Conservation (phyloP, 495 filamentous ascomycete species). For the Staphylotrichum longicolle region DNA sequence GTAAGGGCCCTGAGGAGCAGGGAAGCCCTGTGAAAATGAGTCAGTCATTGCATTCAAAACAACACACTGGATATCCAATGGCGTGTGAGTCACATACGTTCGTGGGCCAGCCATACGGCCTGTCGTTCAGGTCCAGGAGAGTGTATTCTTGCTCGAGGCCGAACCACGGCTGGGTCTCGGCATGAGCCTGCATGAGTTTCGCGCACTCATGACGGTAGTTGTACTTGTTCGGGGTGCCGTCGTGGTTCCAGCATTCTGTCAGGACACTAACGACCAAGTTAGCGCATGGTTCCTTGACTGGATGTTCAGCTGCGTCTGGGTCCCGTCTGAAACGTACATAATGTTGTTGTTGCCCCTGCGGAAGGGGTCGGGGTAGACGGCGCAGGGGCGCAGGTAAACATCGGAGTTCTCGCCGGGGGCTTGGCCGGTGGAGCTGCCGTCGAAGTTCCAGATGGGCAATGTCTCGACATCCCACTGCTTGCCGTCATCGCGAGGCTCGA, state of each 20-base stretch:
- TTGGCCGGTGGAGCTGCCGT: conserved; percentile 92
- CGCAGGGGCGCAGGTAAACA: conserved; percentile 86
- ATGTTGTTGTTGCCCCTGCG: conserved; percentile 83
- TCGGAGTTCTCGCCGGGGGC: conserved; percentile 96
- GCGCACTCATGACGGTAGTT: conserved; percentile 72
- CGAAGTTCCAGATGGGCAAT: conserved; percentile 98
- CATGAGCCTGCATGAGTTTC: conserved; percentile 85
- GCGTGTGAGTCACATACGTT: conserved; percentile 12
- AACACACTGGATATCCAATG: conserved; percentile 26
- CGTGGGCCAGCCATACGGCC: conserved; percentile 91
- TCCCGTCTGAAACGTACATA: conserved; percentile 41
- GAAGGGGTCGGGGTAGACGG: conserved; percentile 92
- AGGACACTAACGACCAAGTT: conserved; percentile 62
- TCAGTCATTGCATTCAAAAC: not conserved
- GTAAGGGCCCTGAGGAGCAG: conserved; percentile 91
- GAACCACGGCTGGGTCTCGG: conserved; percentile 87
- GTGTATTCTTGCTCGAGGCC: conserved; percentile 89
- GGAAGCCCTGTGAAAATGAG: conserved; percentile 65
- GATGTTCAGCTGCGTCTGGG: conserved; percentile 48
- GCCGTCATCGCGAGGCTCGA: conserved; percentile 55
- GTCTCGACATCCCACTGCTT: conserved; percentile 60
- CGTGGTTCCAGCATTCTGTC: conserved; percentile 91
- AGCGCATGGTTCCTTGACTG: conserved; percentile 29
- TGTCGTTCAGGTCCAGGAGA: conserved; percentile 72
- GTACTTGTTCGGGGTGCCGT: conserved; percentile 97